These are phyloP conservation scores for Fraxinus sp. DNA, from an alignment of 305 asterid species.

Conservation along the genomic window DNA sequence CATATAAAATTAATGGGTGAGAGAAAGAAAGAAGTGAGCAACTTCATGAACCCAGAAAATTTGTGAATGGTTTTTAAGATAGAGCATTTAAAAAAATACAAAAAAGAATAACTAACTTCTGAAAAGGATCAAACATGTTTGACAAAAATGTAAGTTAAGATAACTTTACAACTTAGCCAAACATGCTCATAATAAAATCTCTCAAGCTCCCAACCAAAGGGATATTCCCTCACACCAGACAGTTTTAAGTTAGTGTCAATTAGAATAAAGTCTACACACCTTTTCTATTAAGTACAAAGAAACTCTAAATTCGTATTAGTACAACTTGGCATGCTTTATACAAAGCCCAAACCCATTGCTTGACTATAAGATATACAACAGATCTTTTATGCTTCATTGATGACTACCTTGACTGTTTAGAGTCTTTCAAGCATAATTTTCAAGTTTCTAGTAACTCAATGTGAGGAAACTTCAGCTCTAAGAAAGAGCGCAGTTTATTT, in stretches of 20 bases:
- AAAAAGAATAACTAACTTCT: not conserved
- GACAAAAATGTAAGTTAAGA: not conserved
- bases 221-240: not conserved
- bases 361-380: not conserved
- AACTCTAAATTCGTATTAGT: not conserved
- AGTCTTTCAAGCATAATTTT: not conserved
- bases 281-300: not conserved
- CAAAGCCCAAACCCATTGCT: not conserved
- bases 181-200: not conserved
- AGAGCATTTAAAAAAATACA: not conserved
- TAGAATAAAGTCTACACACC: not conserved
- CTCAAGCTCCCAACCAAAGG: conserved; percentile 1
- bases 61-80: not conserved
- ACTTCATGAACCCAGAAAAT: not conserved
- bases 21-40: not conserved
- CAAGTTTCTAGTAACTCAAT: not conserved
- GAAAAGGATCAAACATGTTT: not conserved
- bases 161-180: not conserved
- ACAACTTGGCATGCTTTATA: not conserved
- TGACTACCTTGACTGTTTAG: not conserved
- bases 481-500: conserved; percentile 1
- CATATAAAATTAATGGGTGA: conserved; percentile 7
- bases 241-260: not conserved
- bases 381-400: not conserved
- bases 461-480: conserved; percentile 10